Percentiles rank a stretch among this genome's conserved stretches.
These are phyloP conservation scores for Panaeolus papilionaceus DNA, from an alignment of 768 basidiomycete species.

Conservation along the genomic window DNA sequence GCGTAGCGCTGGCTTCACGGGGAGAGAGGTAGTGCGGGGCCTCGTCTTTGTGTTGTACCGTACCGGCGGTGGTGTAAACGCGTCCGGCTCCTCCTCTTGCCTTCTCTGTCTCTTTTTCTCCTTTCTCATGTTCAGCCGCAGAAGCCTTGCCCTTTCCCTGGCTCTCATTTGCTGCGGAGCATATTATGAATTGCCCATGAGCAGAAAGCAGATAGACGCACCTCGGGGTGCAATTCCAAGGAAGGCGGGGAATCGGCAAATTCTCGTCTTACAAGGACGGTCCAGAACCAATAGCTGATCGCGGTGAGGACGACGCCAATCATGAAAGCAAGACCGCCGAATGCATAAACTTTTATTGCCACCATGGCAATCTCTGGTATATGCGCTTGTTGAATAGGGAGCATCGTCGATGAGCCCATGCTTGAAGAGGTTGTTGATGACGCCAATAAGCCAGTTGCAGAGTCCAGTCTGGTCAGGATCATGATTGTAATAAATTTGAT, in stretches of 20 bases:
- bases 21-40: conserved; percentile 15
- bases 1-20: conserved; percentile 21
- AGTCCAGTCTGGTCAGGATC: conserved; percentile 10
- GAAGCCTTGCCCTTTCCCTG: conserved; percentile 29
- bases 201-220: conserved; percentile 16
- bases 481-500: conserved; percentile 12
- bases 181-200: conserved; percentile 1
- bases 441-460: conserved; percentile 13
- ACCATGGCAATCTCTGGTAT: conserved; percentile 30
- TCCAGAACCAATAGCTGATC: conserved; percentile 34
- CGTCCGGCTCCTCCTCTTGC: conserved; percentile 21
- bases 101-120: conserved; percentile 22
- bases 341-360: conserved; percentile 35
- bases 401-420: conserved; percentile 3
- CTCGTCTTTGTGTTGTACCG: conserved; percentile 19
- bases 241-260: conserved; percentile 34
- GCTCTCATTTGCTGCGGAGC: conserved; percentile 28
- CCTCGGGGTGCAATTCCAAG: conserved; percentile 35
- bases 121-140: conserved; percentile 26
- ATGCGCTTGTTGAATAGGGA: conserved; percentile 25
- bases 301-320: conserved; percentile 27
- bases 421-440: conserved; percentile 14
- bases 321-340: conserved; percentile 36
- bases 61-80: conserved; percentile 27
- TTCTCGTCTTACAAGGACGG: conserved; percentile 31